Percentiles rank a stretch among this genome's conserved stretches.
Evolutionary conservation across 352 stramenopile species (phyloP).

Genomic region (Phytophthora pistaciae): DNA sequence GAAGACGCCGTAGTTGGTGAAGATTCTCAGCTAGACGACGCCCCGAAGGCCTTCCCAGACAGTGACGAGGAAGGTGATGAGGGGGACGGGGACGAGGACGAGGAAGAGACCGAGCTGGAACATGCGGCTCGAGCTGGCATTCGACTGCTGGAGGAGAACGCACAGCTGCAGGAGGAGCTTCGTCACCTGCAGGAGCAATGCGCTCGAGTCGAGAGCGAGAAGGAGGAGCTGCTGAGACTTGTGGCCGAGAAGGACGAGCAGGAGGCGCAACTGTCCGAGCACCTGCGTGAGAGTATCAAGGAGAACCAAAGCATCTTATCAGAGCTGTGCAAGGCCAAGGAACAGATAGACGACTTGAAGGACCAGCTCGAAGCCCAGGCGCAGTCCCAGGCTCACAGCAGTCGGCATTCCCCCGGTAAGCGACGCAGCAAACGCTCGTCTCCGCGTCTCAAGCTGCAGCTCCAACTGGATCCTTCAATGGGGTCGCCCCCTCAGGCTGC

Average conservation of each 20-base stretch:
- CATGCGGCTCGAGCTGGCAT: conserved; percentile 74
- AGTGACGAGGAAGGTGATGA: conserved; percentile 29
- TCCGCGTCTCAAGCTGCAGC: conserved; percentile 28
- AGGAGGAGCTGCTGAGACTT: conserved; percentile 42
- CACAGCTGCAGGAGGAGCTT: conserved; percentile 70
- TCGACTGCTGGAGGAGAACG: conserved; percentile 75
- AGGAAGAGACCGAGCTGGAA: conserved; percentile 56
- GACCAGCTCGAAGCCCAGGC: conserved; percentile 28
- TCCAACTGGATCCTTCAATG: conserved; percentile 25
- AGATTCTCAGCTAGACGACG: conserved; percentile 27
- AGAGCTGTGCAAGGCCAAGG: conserved; percentile 56
- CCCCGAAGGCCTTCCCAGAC: conserved; percentile 22
- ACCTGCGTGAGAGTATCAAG: conserved; percentile 63
- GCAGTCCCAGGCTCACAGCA: conserved; percentile 19
- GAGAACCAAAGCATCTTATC: conserved; percentile 62
- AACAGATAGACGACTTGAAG: conserved; percentile 37
- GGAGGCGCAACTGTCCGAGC: conserved; percentile 46
- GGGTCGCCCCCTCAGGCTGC: neutral
- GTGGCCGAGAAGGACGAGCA: conserved; percentile 53
- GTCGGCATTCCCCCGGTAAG: conserved; percentile 38
- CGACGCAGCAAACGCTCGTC: conserved; percentile 20
- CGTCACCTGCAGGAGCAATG: conserved; percentile 55
- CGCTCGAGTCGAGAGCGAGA: conserved; percentile 44
- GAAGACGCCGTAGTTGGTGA: conserved; percentile 11
- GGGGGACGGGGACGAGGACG: conserved; percentile 38